Base-by-base conservation (phyloP, 1,139 yeast genomes). In the Magnusiomyces fungicola region DNA sequence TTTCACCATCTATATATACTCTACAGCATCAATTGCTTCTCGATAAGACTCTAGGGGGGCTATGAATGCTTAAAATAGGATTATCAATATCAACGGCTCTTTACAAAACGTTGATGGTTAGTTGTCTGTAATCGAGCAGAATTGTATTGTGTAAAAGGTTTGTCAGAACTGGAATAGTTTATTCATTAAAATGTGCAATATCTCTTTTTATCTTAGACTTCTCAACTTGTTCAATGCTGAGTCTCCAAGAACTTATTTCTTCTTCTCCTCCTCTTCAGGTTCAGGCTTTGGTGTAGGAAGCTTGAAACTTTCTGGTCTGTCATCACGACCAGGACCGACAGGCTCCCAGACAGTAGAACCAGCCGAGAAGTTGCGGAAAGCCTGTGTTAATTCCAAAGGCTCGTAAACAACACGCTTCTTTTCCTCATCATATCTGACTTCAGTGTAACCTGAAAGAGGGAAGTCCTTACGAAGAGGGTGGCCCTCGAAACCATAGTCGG, bases 261-360 rank as follows among this genome's bases (percentile, higher is more conserved):
- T 62, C 56, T 64, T 56, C 54, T 65, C 64, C 51, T 60, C 69
- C 40, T 58, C 58, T 55, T 63, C 61, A 54, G 63, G 68, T 64
- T 84, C 94, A 21, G 90, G 87, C 69, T 80, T 82, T 45, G 95
- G 94, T 50, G 81, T 76, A 50, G 95, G 95, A 64, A 86, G 78
- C 68, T 82, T 83, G 75, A 86, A 86, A 22, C 79, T 69, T 55
- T 82, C 90, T 10, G 96, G 96, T 33, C 94, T 79, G 59, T 76
- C 80, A 66, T 87, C 95, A 58, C 79, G 75, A 63, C 96, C 96
- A 44, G 82, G 85, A 54, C 96, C 95, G 59, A 85, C 92, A 60
- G 85, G 95, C 68, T 87, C 95, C 95, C 95, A 87, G 50, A 83
- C 88, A 39, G 94, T 80, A 24, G 92, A 80, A 47, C 95, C 95